Evolutionary conservation across 169 alveolate species (phyloP), one percentile per base, ranked within the genome.

Genomic region (Cryptosporidium parvum): DNA sequence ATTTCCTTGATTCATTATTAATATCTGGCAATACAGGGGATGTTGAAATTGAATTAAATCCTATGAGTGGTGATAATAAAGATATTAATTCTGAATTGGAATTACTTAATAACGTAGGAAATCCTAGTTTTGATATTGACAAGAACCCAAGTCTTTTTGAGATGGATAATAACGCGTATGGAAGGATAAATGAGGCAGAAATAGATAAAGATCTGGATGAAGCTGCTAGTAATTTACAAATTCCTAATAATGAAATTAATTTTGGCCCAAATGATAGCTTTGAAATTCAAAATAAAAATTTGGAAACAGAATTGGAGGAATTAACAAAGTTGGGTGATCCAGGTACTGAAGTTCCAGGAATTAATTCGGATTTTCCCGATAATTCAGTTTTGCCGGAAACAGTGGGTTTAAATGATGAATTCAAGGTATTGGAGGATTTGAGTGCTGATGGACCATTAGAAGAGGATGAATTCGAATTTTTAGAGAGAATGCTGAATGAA

Each of bases 381-480:
- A 56, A 56, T 56, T 56, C 67, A 21, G 35, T 56, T 56, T 26
- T 16, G 0, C 18, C 4, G 0, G 14, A 1, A 56, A 16, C 16
- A 16, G 18, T 9, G 23, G 35, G 26, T 21, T n/a, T 56, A 23
- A 56, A 56, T 56, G 67, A 56, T 56, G 37, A 56, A 26, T 2
- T 56, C 35, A 21, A n/a, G 21, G 14, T 56, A 5, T 26, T 56
- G 12, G 67, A 56, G 7, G 67, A 56, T 6, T 9, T 56, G 0
- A n/a, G 39, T 21, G 67, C 5, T n/a, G 67, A 26, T 56, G 67
- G 14, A 0, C 26, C 37, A 56, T 6, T 6, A 12, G 44, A 35
- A 31, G 72, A 65, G 14, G 51, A 65, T 29, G 72, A 65, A 35
- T 21, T 65, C 9, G 72, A 10, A 18, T 31, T 65, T 65, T 37